Evolutionary conservation across 495 filamentous ascomycete species (phyloP).

Genomic region (Neurospora terricola): DNA sequence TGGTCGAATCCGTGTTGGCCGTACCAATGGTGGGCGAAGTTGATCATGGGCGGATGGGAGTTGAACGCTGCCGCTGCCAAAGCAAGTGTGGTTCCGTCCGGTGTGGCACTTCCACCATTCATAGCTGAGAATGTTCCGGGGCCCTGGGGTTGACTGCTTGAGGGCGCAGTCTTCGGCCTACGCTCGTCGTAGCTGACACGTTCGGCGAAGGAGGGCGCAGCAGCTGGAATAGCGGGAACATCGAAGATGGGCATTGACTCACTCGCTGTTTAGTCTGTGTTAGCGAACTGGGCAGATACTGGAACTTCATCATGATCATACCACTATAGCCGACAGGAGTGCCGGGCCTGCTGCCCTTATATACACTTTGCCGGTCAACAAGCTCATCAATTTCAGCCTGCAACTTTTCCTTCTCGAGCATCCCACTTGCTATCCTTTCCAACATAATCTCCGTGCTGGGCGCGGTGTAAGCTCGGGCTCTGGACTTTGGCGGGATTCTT

Average conservation of each 20-base stretch:
- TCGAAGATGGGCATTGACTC: slow-evolving; percentile 32
- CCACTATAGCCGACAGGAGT: slow-evolving; percentile 22
- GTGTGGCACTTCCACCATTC: not conserved
- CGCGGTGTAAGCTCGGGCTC: slow-evolving; percentile 22
- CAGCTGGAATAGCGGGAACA: slow-evolving; percentile 33
- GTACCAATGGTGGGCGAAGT: not conserved
- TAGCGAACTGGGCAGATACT: not conserved
- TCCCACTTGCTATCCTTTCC: slow-evolving; percentile 41
- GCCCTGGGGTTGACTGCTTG: slow-evolving; percentile 14
- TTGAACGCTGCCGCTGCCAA: slow-evolving; percentile 11
- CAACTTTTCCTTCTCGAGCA: slow-evolving; percentile 41
- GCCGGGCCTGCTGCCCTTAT: slow-evolving; percentile 38
- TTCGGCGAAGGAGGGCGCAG: slow-evolving; percentile 40
- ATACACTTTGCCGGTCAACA: slow-evolving; percentile 43
- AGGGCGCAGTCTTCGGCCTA: slow-evolving; percentile 23
- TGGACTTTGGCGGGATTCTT: slow-evolving; percentile 21
- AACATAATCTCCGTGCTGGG: slow-evolving; percentile 31
- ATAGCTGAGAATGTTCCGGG: not conserved
- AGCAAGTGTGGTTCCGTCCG: slow-evolving; percentile 9
- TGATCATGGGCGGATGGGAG: slow-evolving; percentile 8
- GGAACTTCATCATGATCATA: not conserved
- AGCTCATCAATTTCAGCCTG: slow-evolving; percentile 44
- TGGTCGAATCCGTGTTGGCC: not conserved
- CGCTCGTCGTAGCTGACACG: slow-evolving; percentile 31
- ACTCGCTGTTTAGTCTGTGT: not conserved